Evolutionary conservation across 257 asterid genomes (phyloP), one percentile per base, ranked within the genome.

Genomic region (Jacaranda copaia): DNA sequence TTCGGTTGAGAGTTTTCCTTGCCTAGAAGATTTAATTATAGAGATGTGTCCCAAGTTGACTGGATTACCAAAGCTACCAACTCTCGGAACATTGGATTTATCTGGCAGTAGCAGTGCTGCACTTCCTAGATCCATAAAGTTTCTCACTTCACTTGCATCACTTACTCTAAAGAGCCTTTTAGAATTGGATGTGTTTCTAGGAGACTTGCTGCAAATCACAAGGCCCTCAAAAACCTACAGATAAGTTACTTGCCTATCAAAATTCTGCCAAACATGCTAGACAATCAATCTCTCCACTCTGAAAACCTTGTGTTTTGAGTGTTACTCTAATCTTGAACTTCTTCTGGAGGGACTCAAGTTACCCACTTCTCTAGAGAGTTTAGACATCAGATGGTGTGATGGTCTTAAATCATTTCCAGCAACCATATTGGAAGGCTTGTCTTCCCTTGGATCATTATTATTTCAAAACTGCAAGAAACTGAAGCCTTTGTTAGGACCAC

Each of bases 321-420:
- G 0, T 38, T 77, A 72, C 64, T 16, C 20, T 3, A 60, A 59
- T 20, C 77, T 67, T 49, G 77, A 77, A 62, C 39, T 2, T 40
- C 77, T 55, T 3, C 19, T 72, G 0, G 51, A 61, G 9, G 78
- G 51, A 40, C 45, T 40, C 45, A 40, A 40, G 45, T 7, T 4
- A 4, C 76, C 58, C 16, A 58, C 6, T n/a, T 68, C 70, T 58
- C 73, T 78, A 5, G 77, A 78, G 57, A 5, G 3, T 35, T 40
- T 78, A 61, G 3, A 5, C 0, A 4, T 71, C 63, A 0, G 1
- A 5, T 0, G 3, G 1, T 78, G 81, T 12, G 4, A 62, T 62
- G 18, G 57, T 39, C 77, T 78, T 51, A 16, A 4, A 49, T 61
- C 71, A 62, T 59, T 78, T 62, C 77, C 73, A 6, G 82, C 82